These are phyloP conservation scores for Inga laurina DNA, from an alignment of 306 rosid species.

Conservation along the genomic window DNA sequence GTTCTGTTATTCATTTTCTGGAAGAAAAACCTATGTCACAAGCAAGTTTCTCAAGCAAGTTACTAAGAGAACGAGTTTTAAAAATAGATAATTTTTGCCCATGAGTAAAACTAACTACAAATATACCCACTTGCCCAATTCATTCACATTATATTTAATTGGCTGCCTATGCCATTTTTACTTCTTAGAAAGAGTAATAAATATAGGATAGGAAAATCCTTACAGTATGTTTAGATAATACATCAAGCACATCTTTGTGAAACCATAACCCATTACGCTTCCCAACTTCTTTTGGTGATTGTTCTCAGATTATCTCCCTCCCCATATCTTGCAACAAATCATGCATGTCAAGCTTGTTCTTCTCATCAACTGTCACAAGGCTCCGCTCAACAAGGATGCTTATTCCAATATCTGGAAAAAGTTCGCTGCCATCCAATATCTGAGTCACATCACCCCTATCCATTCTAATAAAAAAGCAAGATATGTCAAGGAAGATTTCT, in stretches of 20 bases:
- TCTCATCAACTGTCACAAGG: not conserved
- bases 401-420: not conserved
- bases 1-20: not conserved
- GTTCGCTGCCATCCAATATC: not conserved
- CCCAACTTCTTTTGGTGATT: not conserved
- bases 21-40: not conserved
- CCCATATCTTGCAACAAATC: not conserved
- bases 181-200: no score
- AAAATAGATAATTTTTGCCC: not conserved
- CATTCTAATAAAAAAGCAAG: not conserved
- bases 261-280: not conserved
- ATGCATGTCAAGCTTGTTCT: not conserved
- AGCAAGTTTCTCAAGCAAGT: not conserved
- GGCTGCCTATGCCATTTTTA: not conserved
- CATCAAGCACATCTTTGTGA: not conserved
- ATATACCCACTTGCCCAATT: not conserved
- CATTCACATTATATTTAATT: not conserved
- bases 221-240: not conserved
- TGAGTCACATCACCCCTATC: not conserved
- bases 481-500: not conserved
- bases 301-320: not conserved
- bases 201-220: not conserved
- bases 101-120: not conserved
- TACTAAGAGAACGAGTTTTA: not conserved
- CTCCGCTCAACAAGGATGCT: not conserved